These are phyloP conservation scores for Mortierella sp. DNA, from an alignment of 371 early-diverging fungal genomes.

Conservation along the genomic window DNA sequence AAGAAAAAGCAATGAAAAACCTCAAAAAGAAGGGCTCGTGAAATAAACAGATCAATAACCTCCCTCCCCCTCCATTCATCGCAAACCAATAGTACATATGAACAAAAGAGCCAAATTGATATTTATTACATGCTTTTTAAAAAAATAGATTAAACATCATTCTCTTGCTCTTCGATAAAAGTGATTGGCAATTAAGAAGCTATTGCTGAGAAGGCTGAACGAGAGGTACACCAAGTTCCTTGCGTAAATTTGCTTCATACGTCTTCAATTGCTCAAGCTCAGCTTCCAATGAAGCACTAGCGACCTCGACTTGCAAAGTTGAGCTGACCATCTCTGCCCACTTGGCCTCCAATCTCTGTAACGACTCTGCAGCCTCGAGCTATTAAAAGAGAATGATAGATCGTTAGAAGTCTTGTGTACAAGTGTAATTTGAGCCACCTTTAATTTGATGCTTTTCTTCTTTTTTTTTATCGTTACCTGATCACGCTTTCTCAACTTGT, in stretches of 20 bases:
- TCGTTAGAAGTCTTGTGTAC: not conserved
- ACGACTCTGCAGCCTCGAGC: slow-evolving; percentile 66
- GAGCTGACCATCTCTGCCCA: slow-evolving; percentile 75
- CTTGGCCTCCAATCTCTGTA: slow-evolving; percentile 68
- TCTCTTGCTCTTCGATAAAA: too few relatives aligned
- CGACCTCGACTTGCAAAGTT: slow-evolving; percentile 72
- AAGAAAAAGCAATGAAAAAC: not conserved
- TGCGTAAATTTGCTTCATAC: slow-evolving; percentile 56
- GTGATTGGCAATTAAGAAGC: too few relatives aligned
- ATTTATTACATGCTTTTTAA: too few relatives aligned
- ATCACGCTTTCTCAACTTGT: slow-evolving; percentile 77
- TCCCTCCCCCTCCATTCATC: too few relatives aligned
- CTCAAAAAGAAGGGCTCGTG: not conserved
- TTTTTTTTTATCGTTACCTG: slow-evolving; percentile 68
- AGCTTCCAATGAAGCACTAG: slow-evolving; percentile 64
- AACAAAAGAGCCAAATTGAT: too few relatives aligned
- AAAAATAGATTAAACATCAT: too few relatives aligned
- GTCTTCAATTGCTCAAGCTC: slow-evolving; percentile 66
- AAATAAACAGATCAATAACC: too few relatives aligned
- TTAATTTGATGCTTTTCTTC: not conserved
- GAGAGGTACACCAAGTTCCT: slow-evolving; percentile 35
- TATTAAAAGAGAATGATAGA: slow-evolving; percentile 18
- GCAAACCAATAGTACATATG: too few relatives aligned
- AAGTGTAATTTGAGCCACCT: not conserved
- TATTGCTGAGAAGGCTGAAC: slow-evolving; percentile 6